Evolutionary conservation across 139 green algal species (phyloP), one percentile per base, ranked within the genome.

Genomic region (Chlorella vulgaris): DNA sequence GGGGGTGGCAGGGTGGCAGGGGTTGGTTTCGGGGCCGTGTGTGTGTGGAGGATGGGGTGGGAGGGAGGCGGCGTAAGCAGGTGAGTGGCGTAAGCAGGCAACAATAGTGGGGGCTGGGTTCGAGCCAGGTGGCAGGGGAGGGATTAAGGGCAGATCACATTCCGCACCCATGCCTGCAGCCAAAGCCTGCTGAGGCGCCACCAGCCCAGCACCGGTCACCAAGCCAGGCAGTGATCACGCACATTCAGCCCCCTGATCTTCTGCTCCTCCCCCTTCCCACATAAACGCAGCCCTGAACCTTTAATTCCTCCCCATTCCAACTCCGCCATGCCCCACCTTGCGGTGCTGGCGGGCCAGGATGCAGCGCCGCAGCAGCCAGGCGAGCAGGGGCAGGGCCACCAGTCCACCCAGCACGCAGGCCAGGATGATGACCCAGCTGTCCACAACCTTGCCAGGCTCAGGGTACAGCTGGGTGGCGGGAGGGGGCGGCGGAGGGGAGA

Each of bases 371-470:
- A 36, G 26, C 21, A 79, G 33, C 73, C 73, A 79, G 7, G 53
- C 73, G 35, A 79, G 53, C 35, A 79, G 73, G 33, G 73, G 73
- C 53, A 79, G 73, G 35, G 68, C 73, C 53, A 79, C 24, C 35
- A 79, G 73, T 50, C 51, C 58, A 36, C 73, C 73, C 73, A 79
- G 73, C 73, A 79, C 73, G 36, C 73, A 79, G 35, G 51, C 73
- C 51, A 79, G 73, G 73, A 79, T 79, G 53, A 79, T 79, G 50
- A 79, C 73, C 7, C 39, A 69, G 28, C 39, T 6, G 61, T 71
- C 65, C 33, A 71, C 65, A 10, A 71, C 65, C 18, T 42, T 71
- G 8, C 24, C 35, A 1, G 33, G 33, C 35, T 10, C 33, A 35
- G 65, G 36, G 35, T 51, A 6, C 18, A 29, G 61, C 29, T 71